Conservation (phyloP, 1,139 yeast species). For the Hansenula sp. region DNA sequence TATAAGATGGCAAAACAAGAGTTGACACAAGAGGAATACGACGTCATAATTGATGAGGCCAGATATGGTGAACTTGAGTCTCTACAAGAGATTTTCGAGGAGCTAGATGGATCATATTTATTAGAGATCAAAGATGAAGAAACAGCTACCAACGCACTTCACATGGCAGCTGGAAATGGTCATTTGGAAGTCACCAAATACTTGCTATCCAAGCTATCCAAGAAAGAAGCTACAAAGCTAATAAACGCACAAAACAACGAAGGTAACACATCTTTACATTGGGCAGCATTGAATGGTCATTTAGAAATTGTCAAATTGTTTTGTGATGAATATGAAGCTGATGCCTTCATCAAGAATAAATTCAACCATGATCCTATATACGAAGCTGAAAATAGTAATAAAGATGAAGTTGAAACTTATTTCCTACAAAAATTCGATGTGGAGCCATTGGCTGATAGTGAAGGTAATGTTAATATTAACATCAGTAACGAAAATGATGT, state of each 20-base stretch:
- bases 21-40: constrained; percentile 67
- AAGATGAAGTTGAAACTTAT: constrained; percentile 66
- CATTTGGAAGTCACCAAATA: constrained; percentile 67
- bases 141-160: constrained; percentile 73
- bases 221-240: constrained; percentile 41
- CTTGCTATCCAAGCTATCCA: constrained; percentile 45
- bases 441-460: constrained; percentile 53
- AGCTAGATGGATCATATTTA: constrained; percentile 49
- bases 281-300: constrained; percentile 93
- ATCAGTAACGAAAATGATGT: constrained; percentile 24
- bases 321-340: constrained; percentile 73
- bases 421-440: constrained; percentile 69
- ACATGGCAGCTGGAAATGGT: constrained; percentile 95
- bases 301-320: constrained; percentile 63
- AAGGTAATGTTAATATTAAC: constrained; percentile 29
- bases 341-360: constrained; percentile 72
- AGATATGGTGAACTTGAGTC: constrained; percentile 83
- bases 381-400: constrained; percentile 79
- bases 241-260: constrained; percentile 63
- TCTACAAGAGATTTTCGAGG: constrained; percentile 62
- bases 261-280: constrained; percentile 92
- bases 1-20: constrained; percentile 9
- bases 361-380: constrained; percentile 81
- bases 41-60: constrained; percentile 75
- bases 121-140: constrained; percentile 56